phyloP scores from a whole-genome alignment of 163 green algal species.

The Coccomyxa subellipsoidea region DNA sequence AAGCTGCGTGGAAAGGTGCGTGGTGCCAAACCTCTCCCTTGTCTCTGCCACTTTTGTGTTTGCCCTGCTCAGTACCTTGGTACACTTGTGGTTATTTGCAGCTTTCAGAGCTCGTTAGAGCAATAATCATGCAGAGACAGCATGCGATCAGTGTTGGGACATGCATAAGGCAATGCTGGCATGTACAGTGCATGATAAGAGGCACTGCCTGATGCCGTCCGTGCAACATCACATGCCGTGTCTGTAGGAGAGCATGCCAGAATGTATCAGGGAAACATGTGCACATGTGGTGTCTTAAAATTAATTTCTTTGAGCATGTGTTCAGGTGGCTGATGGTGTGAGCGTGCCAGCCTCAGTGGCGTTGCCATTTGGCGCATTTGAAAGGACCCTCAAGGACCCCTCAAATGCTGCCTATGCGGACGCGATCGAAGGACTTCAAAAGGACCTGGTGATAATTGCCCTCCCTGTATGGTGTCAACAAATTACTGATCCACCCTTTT shows the following conservation, averaged over 20 bases:
- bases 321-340: conserved; percentile 22
- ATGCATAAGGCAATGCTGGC: not conserved
- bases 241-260: no score
- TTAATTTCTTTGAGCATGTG: not conserved
- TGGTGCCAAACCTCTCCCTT: not conserved
- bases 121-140: not conserved
- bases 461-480: no score
- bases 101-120: no score
- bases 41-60: not conserved
- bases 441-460: conserved; percentile 1
- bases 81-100: no score
- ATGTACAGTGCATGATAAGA: not conserved
- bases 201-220: not conserved
- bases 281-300: not conserved
- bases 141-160: not conserved
- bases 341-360: conserved; percentile 65
- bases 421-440: conserved; percentile 1
- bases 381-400: conserved; percentile 52
- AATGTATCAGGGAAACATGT: no score
- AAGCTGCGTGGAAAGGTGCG: conserved; percentile 47
- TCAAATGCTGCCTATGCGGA: conserved; percentile 28
- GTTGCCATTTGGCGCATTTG: conserved; percentile 85
- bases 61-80: not conserved
- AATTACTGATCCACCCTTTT: no score
- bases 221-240: no score